These are phyloP conservation scores for Lepidium africanum DNA, from an alignment of 345 rosid species.

Conservation along the genomic window DNA sequence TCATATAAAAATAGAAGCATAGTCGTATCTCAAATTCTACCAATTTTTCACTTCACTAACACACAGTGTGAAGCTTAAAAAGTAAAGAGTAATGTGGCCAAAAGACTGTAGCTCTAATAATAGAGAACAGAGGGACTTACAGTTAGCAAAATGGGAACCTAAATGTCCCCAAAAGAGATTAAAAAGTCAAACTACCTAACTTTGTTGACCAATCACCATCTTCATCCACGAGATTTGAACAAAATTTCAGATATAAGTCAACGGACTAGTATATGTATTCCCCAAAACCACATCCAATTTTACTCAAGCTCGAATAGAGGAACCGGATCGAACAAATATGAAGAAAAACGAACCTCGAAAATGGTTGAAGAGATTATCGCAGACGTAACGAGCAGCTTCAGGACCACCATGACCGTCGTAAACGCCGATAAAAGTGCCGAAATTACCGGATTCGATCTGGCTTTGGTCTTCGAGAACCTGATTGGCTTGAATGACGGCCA, in stretches of 20 bases:
- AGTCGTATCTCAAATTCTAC: not conserved
- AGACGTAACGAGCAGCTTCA: conserved; percentile 76
- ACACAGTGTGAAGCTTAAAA: not conserved
- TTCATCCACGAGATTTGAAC: conserved; percentile 1
- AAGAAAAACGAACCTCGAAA: conserved; percentile 57
- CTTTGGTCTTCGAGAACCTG: conserved; percentile 81
- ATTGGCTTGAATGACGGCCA: conserved; percentile 91
- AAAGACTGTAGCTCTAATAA: conserved; percentile 8
- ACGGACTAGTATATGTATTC: not conserved
- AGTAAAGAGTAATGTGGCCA: not conserved
- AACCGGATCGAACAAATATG: not conserved
- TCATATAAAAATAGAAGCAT: not conserved
- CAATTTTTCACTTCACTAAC: not conserved
- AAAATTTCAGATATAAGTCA: not conserved
- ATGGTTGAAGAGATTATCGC: conserved; percentile 66
- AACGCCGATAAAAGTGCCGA: conserved; percentile 87
- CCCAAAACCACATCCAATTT: not conserved
- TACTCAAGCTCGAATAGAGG: not conserved
- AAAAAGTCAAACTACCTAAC: conserved; percentile 21
- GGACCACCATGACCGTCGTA: conserved; percentile 97
- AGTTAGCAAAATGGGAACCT: not conserved
- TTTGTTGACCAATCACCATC: conserved; percentile 20
- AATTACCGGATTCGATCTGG: conserved; percentile 85
- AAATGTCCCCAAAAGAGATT: conserved; percentile 1
- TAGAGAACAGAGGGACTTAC: conserved; percentile 1